phyloP scores from a whole-genome alignment of 2,329 filamentous ascomycete species.

The Penicillium griseofulvum region DNA sequence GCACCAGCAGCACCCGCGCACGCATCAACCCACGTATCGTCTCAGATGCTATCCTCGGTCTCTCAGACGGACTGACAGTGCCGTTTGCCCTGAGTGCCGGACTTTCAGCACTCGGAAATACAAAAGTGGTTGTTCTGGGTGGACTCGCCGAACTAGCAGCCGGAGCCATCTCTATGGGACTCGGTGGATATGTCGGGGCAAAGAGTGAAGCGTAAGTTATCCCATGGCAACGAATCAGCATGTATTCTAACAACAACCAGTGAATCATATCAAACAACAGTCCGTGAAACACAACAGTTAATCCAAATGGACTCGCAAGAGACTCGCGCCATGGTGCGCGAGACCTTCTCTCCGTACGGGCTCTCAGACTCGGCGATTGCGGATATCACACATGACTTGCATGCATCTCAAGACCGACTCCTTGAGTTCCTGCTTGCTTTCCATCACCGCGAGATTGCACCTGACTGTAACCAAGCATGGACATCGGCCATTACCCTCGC shows the following conservation, averaged over 20 bases:
- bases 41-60: constrained; percentile 67
- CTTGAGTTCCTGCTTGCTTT: constrained; percentile 50
- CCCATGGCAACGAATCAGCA: neutral
- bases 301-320: constrained; percentile 39
- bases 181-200: constrained; percentile 68
- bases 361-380: constrained; percentile 38
- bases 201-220: constrained; percentile 51
- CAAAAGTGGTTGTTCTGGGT: constrained; percentile 67
- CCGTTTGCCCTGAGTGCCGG: constrained; percentile 76
- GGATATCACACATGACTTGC: constrained; percentile 38
- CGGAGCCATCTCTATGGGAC: constrained; percentile 73
- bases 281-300: constrained; percentile 43
- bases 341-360: constrained; percentile 43
- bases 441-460: constrained; percentile 47
- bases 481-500: constrained; percentile 64
- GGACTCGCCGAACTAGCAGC: constrained; percentile 75
- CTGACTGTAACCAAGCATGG: constrained; percentile 47
- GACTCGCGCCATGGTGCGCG: constrained; percentile 40
- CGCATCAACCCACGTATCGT: constrained; percentile 47
- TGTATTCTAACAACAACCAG: constrained; percentile 19
- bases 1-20: constrained; percentile 26
- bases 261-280: constrained; percentile 47
- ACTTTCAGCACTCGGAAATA: constrained; percentile 59
- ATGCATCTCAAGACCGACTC: constrained; percentile 39
- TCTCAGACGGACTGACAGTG: constrained; percentile 75